Evolutionary conservation across 2,329 filamentous ascomycete species (phyloP), one percentile per base, ranked within the genome.

Genomic region (Stemphylium beticola): DNA sequence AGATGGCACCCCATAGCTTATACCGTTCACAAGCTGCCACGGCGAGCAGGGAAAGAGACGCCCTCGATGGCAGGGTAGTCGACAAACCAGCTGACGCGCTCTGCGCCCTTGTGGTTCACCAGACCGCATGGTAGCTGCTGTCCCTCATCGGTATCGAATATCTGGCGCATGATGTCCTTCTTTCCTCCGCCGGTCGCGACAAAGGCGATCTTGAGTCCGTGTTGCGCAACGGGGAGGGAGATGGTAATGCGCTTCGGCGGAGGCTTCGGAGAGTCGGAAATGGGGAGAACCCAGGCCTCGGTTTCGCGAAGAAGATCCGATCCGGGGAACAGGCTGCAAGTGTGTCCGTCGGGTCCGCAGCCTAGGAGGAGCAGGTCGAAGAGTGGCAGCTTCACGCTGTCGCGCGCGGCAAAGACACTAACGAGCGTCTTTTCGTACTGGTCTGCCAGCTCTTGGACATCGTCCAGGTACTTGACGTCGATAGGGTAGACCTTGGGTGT

Each of bases 301-400:
- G 85, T 85, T 80, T 98, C 93, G 61, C 92, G 87, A 64, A 98
- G 84, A 49, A 98, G 84, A 54, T 88, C 85, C 74, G 97, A 93
- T 50, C 89, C 89, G 4, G 95, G 95, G 82, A 99, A 99, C 47
- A 99, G 82, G 67, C 90, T 95, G 87, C 95, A 98, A 31, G 95
- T 98, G 80, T 99, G 95, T 47, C 95, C 95, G 76, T 98, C 95
- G 12, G 95, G 93, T 0, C 95, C 95, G 74, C 91, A 96, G 68
- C 95, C 95, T 37, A 99, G 87, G 37, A 99, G 85, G 50, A 99
- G 83, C 48, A 99, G 85, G 75, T 99, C 95, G 76, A 98, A 99
- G 71, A 96, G 90, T 65, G 95, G 95, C 40, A 97, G 82, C 77
- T 92, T 93, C 74, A 99, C 93, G 61, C 90, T 95, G 79, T 99